Percentiles rank a stretch among this genome's conserved stretches.
Conservation (phyloP, 83 land plant genomes). For the Larix sibirica region DNA sequence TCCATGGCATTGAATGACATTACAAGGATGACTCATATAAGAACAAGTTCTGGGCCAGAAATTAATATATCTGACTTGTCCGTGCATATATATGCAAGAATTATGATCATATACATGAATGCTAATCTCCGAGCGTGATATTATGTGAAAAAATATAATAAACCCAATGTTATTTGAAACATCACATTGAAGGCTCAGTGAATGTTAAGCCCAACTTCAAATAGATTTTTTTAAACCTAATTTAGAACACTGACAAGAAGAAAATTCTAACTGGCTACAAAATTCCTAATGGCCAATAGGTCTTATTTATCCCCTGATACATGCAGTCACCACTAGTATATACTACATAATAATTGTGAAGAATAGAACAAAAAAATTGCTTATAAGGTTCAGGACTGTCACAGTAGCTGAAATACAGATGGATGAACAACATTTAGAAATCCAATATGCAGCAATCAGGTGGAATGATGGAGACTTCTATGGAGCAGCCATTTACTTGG, state of each 20-base stretch:
- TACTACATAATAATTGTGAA: background rate
- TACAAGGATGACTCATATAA: conserved; percentile 6
- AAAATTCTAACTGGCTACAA: background rate
- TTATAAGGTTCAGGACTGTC: background rate
- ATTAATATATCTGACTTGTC: background rate
- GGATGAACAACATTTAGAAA: background rate
- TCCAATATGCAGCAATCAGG: background rate
- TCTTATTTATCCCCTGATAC: background rate
- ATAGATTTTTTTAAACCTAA: background rate
- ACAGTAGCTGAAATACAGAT: background rate
- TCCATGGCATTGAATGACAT: background rate
- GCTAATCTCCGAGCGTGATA: background rate
- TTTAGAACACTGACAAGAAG: background rate
- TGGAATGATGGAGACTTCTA: background rate
- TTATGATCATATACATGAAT: background rate
- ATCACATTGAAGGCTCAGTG: background rate
- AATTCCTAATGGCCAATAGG: background rate
- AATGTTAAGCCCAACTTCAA: background rate
- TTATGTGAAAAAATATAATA: too few species aligned
- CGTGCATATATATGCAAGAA: background rate
- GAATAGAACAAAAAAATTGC: background rate
- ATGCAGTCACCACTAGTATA: background rate
- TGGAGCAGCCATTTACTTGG: background rate
- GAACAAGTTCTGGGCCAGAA: background rate
- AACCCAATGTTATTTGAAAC: background rate